phyloP scores from a whole-genome alignment of 2,329 filamentous ascomycete species.

The Pseudogymnoascus sp. region DNA sequence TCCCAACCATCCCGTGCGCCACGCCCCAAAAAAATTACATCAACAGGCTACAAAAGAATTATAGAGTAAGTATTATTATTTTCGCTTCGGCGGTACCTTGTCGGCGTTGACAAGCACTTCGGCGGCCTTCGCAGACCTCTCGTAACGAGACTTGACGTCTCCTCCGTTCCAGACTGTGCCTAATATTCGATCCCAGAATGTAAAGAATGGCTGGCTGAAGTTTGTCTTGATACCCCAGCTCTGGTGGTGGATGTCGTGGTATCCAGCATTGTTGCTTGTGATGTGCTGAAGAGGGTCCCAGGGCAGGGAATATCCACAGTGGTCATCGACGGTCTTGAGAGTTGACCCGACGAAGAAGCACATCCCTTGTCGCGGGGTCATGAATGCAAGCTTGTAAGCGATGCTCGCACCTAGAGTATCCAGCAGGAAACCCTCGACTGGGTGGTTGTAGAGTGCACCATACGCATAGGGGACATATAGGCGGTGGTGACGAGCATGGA shows the following conservation, averaged over 20 bases:
- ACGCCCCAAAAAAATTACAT: conserved; percentile 1
- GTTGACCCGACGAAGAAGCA: conserved; percentile 83
- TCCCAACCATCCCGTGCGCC: conserved; percentile 6
- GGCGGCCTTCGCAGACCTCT: conserved; percentile 24
- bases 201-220: conserved; percentile 88
- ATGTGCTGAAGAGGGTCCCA: conserved; percentile 91
- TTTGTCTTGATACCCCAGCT: conserved; percentile 98
- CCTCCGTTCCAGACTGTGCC: conserved; percentile 48
- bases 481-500: conserved; percentile 92
- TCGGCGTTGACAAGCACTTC: conserved; percentile 21
- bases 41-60: conserved; percentile 6
- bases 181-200: conserved; percentile 81
- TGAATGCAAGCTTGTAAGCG: conserved; percentile 70
- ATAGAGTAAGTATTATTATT: conserved; percentile 9
- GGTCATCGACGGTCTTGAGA: conserved; percentile 95
- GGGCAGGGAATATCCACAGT: conserved; percentile 92
- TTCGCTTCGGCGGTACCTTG: conserved; percentile 4
- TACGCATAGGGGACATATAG: conserved; percentile 97
- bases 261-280: conserved; percentile 90
- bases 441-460: conserved; percentile 94
- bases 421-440: conserved; percentile 85
- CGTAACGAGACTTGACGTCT: conserved; percentile 24
- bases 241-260: conserved; percentile 98
- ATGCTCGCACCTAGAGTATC: conserved; percentile 84
- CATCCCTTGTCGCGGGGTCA: conserved; percentile 83